Percentiles rank a stretch among this genome's conserved stretches.
Conservation (phyloP, 805 yeast genomes). For the Hanseniaspora singularis region DNA sequence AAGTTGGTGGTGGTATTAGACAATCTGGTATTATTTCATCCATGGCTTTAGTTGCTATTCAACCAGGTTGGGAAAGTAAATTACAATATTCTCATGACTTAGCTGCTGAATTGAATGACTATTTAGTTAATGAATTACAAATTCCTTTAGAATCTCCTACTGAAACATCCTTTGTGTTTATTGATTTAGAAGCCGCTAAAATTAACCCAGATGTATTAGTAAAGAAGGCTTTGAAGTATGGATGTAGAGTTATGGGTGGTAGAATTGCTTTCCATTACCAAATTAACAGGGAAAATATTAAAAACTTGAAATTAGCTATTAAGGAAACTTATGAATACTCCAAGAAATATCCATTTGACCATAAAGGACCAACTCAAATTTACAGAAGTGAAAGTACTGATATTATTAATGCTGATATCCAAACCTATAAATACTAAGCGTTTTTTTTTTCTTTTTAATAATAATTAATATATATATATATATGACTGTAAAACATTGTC, state of each 20-base stretch:
- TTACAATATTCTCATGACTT: slow-evolving; percentile 37
- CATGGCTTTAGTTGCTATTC: slow-evolving; percentile 72
- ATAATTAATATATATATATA: neutral
- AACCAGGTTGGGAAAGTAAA: slow-evolving; percentile 52
- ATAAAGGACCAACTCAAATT: slow-evolving; percentile 38
- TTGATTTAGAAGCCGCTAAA: slow-evolving; percentile 43
- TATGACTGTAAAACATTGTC: neutral
- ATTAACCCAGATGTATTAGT: slow-evolving; percentile 47
- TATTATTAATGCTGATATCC: slow-evolving; percentile 27
- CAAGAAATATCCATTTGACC: slow-evolving; percentile 39
- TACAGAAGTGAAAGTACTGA: slow-evolving; percentile 33
- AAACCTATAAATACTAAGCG: slow-evolving; percentile 27
- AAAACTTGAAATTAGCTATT: slow-evolving; percentile 44
- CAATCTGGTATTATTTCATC: slow-evolving; percentile 72
- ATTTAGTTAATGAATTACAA: slow-evolving; percentile 38
- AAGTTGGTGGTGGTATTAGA: slow-evolving; percentile 86
- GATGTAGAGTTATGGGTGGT: slow-evolving; percentile 55
- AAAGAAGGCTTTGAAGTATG: slow-evolving; percentile 43
- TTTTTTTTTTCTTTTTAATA: neutral
- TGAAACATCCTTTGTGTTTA: slow-evolving; percentile 71
- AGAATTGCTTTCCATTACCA: slow-evolving; percentile 76
- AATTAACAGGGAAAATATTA: slow-evolving; percentile 42
- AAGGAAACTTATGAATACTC: slow-evolving; percentile 47
- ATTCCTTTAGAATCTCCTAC: slow-evolving; percentile 60
- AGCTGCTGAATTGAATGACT: slow-evolving; percentile 41